phyloP scores from a whole-genome alignment of 345 rosid genomes.

The Eucalyptus sp. region DNA sequence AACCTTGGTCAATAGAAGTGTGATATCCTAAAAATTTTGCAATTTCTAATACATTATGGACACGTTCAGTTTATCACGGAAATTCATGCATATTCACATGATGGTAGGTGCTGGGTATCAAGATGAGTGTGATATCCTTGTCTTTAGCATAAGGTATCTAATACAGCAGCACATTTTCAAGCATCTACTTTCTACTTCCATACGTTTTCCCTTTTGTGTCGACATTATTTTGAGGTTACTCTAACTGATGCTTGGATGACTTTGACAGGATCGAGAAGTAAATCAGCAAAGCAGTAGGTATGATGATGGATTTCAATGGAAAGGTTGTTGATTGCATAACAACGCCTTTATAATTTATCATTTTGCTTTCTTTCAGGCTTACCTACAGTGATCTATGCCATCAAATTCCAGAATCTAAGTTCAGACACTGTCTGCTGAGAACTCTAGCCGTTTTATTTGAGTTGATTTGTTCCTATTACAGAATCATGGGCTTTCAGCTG shows the following conservation, averaged over 20 bases:
- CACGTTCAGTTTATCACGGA: neutral
- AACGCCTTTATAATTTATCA: neutral
- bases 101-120: neutral
- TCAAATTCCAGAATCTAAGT: conserved; percentile 91
- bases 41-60: neutral
- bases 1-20: neutral
- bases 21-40: neutral
- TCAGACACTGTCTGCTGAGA: conserved; percentile 82
- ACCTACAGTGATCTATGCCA: conserved; percentile 97
- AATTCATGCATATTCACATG: neutral
- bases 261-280: conserved; percentile 55
- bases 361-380: conserved; percentile 37
- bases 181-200: neutral
- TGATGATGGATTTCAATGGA: conserved; percentile 6
- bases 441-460: conserved; percentile 76
- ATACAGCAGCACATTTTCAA: neutral
- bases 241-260: neutral
- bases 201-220: neutral
- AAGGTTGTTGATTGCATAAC: neutral
- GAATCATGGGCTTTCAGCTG: conserved; percentile 72
- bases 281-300: conserved; percentile 68
- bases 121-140: neutral
- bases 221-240: neutral
- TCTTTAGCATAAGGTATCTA: neutral
- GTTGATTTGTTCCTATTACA: conserved; percentile 78